Conservation (phyloP, 2,329 filamentous ascomycete species). For the Dactylellina sp. region DNA sequence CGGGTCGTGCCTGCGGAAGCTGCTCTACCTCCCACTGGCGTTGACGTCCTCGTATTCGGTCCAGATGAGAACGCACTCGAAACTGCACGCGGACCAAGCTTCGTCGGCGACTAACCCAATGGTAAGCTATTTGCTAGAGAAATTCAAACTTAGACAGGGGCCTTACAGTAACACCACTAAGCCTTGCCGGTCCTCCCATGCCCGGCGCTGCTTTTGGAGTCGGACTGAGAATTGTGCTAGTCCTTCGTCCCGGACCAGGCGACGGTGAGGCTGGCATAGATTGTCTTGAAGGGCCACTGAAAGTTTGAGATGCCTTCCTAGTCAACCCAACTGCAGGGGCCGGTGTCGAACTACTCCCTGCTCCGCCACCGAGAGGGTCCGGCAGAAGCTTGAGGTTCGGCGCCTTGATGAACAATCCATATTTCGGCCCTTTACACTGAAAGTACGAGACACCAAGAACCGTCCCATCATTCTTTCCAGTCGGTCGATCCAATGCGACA, state of each 20-base stretch:
- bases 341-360: slow-evolving; percentile 57
- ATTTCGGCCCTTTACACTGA: slow-evolving; percentile 77
- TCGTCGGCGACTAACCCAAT: slow-evolving; percentile 42
- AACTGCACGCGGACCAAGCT: slow-evolving; percentile 42
- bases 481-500: slow-evolving; percentile 82
- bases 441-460: slow-evolving; percentile 91
- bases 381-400: slow-evolving; percentile 69
- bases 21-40: slow-evolving; percentile 45
- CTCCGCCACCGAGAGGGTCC: slow-evolving; percentile 26
- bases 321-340: slow-evolving; percentile 61
- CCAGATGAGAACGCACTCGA: slow-evolving; percentile 51
- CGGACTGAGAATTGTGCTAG: slow-evolving; percentile 48
- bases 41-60: slow-evolving; percentile 42
- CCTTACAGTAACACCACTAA: slow-evolving; percentile 40
- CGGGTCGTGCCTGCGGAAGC: slow-evolving; percentile 29
- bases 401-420: slow-evolving; percentile 86
- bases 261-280: slow-evolving; percentile 46
- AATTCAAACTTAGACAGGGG: not conserved
- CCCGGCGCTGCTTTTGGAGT: slow-evolving; percentile 40
- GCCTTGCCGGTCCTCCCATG: slow-evolving; percentile 25
- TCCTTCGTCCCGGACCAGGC: slow-evolving; percentile 39
- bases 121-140: slow-evolving; percentile 9
- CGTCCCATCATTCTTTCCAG: slow-evolving; percentile 93
- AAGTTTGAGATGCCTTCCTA: slow-evolving; percentile 60
- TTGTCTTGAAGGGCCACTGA: slow-evolving; percentile 59